Percentiles rank a stretch among this genome's conserved stretches.
Conservation (phyloP, 1,284 basidiomycete genomes). For the Inonotus obliquus region DNA sequence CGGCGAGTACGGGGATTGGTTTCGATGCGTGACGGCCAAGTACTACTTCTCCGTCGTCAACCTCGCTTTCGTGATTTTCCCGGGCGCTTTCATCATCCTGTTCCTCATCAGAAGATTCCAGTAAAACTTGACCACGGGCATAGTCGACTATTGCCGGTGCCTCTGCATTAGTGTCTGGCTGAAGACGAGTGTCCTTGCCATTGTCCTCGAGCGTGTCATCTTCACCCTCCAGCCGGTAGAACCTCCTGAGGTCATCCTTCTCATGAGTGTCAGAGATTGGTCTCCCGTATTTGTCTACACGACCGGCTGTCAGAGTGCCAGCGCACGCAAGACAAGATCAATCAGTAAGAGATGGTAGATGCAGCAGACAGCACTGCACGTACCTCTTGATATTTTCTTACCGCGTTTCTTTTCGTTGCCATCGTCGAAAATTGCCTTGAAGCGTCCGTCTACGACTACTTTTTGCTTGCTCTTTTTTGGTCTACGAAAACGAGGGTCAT, state of each 20-base stretch:
- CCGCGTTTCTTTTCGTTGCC: conserved; percentile 28
- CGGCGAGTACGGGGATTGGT: conserved; percentile 36
- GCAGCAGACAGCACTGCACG: conserved; percentile 19
- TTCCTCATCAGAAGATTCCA: conserved; percentile 83
- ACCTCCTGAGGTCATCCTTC: conserved; percentile 73
- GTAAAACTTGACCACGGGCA: conserved; percentile 82
- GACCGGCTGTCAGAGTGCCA: conserved; percentile 34
- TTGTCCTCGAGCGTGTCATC: conserved; percentile 34
- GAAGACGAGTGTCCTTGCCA: background rate
- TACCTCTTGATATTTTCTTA: conserved; percentile 39
- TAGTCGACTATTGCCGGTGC: conserved; percentile 60
- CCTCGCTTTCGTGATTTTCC: conserved; percentile 41
- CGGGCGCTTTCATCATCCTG: conserved; percentile 28
- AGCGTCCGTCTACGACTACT: conserved; percentile 91
- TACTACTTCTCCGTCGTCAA: conserved; percentile 45
- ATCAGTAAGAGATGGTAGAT: conserved; percentile 7
- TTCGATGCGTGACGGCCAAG: conserved; percentile 42
- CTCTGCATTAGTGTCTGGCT: conserved; percentile 22
- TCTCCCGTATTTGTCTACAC: conserved; percentile 92
- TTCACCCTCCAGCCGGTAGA: conserved; percentile 71
- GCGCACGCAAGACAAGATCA: background rate
- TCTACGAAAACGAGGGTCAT: conserved; percentile 90
- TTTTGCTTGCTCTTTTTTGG: conserved; percentile 80
- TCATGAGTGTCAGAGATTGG: conserved; percentile 64
- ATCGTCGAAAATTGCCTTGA: conserved; percentile 74